phyloP scores from a whole-genome alignment of 305 asterid genomes.

The Fraxinus greggii region DNA sequence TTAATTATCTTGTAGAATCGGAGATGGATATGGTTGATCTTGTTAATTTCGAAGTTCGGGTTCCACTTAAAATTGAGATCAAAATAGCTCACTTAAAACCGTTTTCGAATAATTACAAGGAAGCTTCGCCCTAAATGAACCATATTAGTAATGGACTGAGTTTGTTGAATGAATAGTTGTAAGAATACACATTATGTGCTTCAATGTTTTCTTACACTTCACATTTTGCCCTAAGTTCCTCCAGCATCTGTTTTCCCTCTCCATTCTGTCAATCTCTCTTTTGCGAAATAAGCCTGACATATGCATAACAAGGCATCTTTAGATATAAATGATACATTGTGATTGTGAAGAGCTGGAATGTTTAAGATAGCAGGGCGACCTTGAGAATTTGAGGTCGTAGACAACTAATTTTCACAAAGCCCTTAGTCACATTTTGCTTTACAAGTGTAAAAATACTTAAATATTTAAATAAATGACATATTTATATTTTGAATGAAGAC shows the following conservation, averaged over 20 bases:
- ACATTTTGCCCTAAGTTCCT: background rate
- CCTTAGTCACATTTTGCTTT: no score
- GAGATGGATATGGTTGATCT: no score
- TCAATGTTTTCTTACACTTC: background rate
- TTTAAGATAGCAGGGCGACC: no score
- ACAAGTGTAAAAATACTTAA: no score
- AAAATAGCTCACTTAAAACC: background rate
- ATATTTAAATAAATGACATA: no score
- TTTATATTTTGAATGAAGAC: no score
- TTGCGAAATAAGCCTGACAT: background rate
- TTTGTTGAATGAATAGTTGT: background rate
- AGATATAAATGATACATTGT: no score
- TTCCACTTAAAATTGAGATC: background rate
- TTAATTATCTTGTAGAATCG: no score
- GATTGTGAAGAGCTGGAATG: background rate
- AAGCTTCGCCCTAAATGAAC: background rate
- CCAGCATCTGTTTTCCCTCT: background rate
- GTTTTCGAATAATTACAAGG: background rate
- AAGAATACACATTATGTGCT: background rate
- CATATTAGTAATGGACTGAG: background rate
- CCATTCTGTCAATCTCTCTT: background rate
- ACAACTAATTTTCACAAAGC: no score
- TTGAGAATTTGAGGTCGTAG: no score
- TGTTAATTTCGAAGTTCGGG: no score
- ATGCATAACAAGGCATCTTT: background rate